Evolutionary conservation across 129 eudicot species (phyloP).

Genomic region (Chrysanthemum lavandulifolium): DNA sequence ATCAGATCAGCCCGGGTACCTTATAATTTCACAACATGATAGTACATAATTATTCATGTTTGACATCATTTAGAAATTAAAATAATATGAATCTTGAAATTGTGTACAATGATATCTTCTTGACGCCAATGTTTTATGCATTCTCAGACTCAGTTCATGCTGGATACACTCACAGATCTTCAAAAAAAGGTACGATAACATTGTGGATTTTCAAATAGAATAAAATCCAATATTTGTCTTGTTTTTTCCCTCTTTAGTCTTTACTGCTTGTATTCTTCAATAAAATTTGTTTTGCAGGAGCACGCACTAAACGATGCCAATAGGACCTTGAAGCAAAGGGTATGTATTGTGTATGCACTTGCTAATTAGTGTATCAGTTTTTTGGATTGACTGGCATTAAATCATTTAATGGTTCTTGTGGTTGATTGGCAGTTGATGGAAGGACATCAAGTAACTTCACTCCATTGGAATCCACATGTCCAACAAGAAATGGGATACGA

Average conservation of each 20-base stretch:
- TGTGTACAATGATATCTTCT: not conserved
- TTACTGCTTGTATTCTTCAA: not conserved
- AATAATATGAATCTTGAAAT: not conserved
- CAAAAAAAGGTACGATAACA: slow-evolving; percentile 58
- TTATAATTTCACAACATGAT: not conserved
- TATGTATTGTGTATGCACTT: slow-evolving; percentile 18
- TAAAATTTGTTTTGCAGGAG: slow-evolving; percentile 43
- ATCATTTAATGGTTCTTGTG: not conserved
- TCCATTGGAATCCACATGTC: slow-evolving; percentile 70
- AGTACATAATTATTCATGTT: not conserved
- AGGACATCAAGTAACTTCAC: slow-evolving; percentile 56
- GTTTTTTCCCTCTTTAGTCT: not conserved
- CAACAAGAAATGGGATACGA: slow-evolving; percentile 69
- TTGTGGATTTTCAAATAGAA: not conserved
- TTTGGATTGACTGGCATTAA: slow-evolving; percentile 1
- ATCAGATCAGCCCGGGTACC: slow-evolving; percentile 81
- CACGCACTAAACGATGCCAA: slow-evolving; percentile 84
- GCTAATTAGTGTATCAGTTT: not conserved
- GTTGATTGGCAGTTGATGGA: slow-evolving; percentile 63
- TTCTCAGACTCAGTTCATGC: slow-evolving; percentile 79
- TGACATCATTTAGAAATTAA: not conserved
- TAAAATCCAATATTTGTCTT: not conserved
- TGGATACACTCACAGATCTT: slow-evolving; percentile 82
- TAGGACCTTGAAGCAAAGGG: slow-evolving; percentile 80
- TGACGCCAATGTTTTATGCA: not conserved